Base-by-base conservation (phyloP, 306 rosid genomes). In the Castanopsis chinensis region DNA sequence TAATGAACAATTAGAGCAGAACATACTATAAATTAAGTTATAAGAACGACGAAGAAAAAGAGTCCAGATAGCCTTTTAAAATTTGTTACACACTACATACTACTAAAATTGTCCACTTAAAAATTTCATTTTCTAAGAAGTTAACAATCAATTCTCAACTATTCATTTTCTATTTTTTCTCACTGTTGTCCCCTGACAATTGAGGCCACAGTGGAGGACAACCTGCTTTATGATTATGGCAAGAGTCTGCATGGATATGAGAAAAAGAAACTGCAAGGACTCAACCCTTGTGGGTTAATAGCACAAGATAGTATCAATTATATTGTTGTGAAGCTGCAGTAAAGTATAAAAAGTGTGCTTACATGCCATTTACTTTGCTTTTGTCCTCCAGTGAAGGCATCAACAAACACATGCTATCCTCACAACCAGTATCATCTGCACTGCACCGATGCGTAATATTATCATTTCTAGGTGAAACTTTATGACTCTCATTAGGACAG, bases 341-440 rank as follows among this genome's bases (percentile, higher is more conserved):
- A 35, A 61, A 27, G 20, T 10, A 67, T 35, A 9, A 6, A 30
- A 71, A 65, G 23, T 30, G 79, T 71, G 63, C 99, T 94, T 90
- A 94, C 99, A 77, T 78, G 76, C 83, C 82, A 68, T 86, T 86
- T 55, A 73, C 77, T 79, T 83, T 83, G 76, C 80, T 78, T 52
- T 58, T 59, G 69, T 86, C 91, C 67, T 65, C 87, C 81, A 61
- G 74, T 33, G 57, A 79, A 75, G 80, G 81, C 80, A 85, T 85
- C 78, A 71, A 74, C 78, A 71, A 74, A 85, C 80, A 83, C 76
- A 75, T 71, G 5, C 76, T 77, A 68, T 76, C 82, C 79, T 86
- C 89, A 76, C 61, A 79, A 79, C 56, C 49, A 43, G 78, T 19
- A 65, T 56, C 89, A 54, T 76, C 86, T 71, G 69, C 37, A 60